A percentile compares a stretch with the other conserved stretches of the same genome.
phyloP scores from a whole-genome alignment of 768 basidiomycete genomes.

The Podaxis sp. region DNA sequence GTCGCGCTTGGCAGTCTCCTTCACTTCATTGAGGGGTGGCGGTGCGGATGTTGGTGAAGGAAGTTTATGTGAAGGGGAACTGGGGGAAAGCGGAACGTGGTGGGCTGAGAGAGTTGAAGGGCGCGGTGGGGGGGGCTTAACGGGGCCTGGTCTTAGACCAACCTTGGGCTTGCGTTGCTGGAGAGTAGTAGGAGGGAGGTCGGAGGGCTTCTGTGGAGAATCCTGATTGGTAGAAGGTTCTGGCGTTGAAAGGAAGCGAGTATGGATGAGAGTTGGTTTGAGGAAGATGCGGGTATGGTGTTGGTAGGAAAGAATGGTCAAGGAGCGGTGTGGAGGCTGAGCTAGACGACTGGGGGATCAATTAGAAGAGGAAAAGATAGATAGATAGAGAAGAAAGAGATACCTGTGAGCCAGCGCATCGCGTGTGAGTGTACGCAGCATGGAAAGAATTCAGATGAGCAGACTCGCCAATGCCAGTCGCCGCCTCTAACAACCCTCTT shows the following conservation, averaged over 20 bases:
- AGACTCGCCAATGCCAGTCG: not conserved
- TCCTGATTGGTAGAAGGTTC: conserved; percentile 11
- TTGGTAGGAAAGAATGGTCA: not conserved
- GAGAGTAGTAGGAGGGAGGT: conserved; percentile 23
- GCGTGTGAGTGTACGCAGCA: conserved; percentile 21
- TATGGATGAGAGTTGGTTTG: conserved; percentile 3
- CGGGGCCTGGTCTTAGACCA: conserved; percentile 64
- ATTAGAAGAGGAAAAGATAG: not conserved
- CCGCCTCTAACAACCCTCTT: not conserved
- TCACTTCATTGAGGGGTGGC: conserved; percentile 31
- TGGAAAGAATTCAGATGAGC: not conserved
- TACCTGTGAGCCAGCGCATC: conserved; percentile 19
- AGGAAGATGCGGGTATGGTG: not conserved
- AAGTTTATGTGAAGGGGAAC: conserved; percentile 19
- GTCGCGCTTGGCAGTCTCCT: conserved; percentile 60
- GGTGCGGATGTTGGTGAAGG: conserved; percentile 12
- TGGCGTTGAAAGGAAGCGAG: conserved; percentile 18
- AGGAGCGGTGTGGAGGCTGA: not conserved
- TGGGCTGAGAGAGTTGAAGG: conserved; percentile 20
- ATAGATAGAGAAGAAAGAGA: not conserved
- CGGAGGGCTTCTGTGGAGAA: conserved; percentile 6
- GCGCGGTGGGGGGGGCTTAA: conserved; percentile 34
- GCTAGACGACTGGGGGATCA: not conserved
- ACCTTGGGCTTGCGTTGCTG: conserved; percentile 48
- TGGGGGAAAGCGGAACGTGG: conserved; percentile 23